phyloP scores from a whole-genome alignment of 768 basidiomycete genomes.

The Favolaschia claudopus region DNA sequence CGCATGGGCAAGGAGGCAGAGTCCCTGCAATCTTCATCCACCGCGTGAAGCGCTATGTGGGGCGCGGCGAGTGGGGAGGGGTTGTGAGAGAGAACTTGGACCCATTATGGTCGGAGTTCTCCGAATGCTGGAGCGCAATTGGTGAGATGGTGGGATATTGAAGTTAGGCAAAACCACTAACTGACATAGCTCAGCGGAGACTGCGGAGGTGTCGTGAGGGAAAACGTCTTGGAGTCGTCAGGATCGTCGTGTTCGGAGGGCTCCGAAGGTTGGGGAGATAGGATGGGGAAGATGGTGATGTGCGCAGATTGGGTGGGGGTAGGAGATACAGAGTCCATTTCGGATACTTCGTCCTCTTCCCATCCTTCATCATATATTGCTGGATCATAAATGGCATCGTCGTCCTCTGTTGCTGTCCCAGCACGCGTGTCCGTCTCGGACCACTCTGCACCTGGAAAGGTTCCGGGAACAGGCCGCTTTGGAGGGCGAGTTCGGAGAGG shows the following conservation, averaged over 20 bases:
- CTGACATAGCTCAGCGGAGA: too few relatives aligned
- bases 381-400: too few relatives aligned
- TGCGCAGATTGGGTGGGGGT: slow-evolving; percentile 3
- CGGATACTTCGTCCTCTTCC: neutral
- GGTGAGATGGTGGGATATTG: too few relatives aligned
- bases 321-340: neutral
- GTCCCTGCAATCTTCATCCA: slow-evolving; percentile 31
- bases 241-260: too few relatives aligned
- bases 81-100: slow-evolving; percentile 31
- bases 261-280: slow-evolving; percentile 17
- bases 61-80: slow-evolving; percentile 26
- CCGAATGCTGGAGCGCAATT: too few relatives aligned
- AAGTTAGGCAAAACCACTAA: too few relatives aligned
- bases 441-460: slow-evolving; percentile 53
- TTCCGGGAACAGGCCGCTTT: slow-evolving; percentile 58
- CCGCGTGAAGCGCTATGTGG: slow-evolving; percentile 31
- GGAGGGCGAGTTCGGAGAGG: neutral
- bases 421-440: slow-evolving; percentile 52
- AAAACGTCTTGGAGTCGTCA: too few relatives aligned
- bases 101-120: slow-evolving; percentile 13
- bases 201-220: too few relatives aligned
- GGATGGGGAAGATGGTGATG: slow-evolving; percentile 21
- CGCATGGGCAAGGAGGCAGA: slow-evolving; percentile 33
- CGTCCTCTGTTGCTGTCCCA: slow-evolving; percentile 27
- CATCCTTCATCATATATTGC: too few relatives aligned